These are phyloP conservation scores for Aspergillus carbonarius DNA, from an alignment of 2,329 filamentous ascomycete genomes.

Conservation along the genomic window DNA sequence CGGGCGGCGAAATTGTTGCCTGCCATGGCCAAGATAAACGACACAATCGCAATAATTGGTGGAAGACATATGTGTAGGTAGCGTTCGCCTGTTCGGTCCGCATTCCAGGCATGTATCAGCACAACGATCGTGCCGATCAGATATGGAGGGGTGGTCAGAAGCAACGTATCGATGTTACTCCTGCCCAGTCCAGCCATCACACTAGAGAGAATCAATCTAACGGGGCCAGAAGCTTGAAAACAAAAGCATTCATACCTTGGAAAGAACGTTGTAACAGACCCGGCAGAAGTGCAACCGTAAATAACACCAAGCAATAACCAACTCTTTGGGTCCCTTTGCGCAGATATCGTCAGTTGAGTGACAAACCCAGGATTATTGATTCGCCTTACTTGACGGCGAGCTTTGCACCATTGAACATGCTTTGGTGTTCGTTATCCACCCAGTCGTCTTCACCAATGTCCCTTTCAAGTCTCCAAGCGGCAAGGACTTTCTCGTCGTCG, in stretches of 20 bases:
- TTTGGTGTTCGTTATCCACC: conserved; percentile 50
- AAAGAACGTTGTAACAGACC: not conserved
- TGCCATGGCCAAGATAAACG: not conserved
- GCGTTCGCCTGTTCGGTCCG: not conserved
- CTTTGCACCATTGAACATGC: conserved; percentile 48
- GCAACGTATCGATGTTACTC: not conserved
- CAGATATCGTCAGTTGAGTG: not conserved
- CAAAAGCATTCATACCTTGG: not conserved
- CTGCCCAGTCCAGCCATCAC: conserved; percentile 1
- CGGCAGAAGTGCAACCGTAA: not conserved
- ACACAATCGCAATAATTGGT: not conserved
- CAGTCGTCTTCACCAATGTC: conserved; percentile 58
- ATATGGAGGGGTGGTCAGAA: conserved; percentile 1
- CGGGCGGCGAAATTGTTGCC: not conserved
- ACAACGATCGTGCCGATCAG: not conserved
- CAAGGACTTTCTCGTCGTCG: conserved; percentile 46
- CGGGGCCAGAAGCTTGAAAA: not conserved
- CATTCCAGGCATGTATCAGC: not conserved
- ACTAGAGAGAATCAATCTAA: not conserved
- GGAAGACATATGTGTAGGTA: not conserved
- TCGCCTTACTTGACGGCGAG: not conserved
- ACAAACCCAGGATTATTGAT: not conserved
- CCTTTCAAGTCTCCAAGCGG: conserved; percentile 57
- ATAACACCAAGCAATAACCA: not conserved
- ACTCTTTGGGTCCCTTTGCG: not conserved